These are phyloP conservation scores for Chaetomium strumarium DNA, from an alignment of 2,329 filamentous ascomycete genomes.

Conservation along the genomic window DNA sequence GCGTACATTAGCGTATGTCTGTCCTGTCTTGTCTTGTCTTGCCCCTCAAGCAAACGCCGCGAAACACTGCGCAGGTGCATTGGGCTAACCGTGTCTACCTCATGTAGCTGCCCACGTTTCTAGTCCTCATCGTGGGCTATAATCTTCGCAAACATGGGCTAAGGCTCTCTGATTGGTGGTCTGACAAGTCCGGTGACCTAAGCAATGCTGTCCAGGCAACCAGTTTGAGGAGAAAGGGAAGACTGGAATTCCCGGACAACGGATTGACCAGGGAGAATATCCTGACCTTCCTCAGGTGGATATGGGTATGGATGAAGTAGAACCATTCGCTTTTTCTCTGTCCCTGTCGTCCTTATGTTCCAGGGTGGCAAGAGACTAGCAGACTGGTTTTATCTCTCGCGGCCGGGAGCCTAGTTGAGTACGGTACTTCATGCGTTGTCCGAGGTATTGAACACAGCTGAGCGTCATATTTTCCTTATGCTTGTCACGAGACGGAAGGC, in stretches of 20 bases:
- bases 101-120: slow-evolving; percentile 31
- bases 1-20: slow-evolving; percentile 34
- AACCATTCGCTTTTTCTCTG: no score
- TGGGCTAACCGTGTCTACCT: background rate
- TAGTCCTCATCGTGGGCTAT: slow-evolving; percentile 34
- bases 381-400: background rate
- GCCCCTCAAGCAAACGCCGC: background rate
- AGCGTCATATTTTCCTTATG: no score
- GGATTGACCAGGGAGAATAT: slow-evolving; percentile 31
- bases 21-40: background rate
- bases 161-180: slow-evolving; percentile 30
- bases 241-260: slow-evolving; percentile 33
- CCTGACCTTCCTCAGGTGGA: slow-evolving; percentile 28
- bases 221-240: slow-evolving; percentile 31
- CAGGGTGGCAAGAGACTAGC: background rate
- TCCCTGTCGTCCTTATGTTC: background rate
- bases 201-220: slow-evolving; percentile 33
- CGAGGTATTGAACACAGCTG: no score
- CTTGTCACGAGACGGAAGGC: no score
- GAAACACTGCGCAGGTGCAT: background rate
- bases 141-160: slow-evolving; percentile 34
- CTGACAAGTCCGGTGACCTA: slow-evolving; percentile 33
- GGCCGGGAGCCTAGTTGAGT: no score
- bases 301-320: slow-evolving; percentile 36
- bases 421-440: no score